Evolutionary conservation across 805 yeast genomes (phyloP).

Genomic region (Candida mattraensis): DNA sequence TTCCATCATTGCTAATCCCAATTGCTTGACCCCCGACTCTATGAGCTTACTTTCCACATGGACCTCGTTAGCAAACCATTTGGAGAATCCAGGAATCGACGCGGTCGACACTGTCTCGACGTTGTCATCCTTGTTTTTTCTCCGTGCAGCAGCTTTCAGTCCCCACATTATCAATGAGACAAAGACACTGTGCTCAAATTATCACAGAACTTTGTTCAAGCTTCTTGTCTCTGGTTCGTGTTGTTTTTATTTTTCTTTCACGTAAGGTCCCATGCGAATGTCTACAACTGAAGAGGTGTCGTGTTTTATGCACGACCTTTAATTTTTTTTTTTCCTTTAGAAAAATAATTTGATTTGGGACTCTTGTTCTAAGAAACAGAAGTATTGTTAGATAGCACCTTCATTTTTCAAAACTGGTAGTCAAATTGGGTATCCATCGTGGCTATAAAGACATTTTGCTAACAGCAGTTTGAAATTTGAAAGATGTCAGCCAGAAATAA

Average conservation of each 20-base stretch:
- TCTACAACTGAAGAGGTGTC: no score
- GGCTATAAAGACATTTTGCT: no score
- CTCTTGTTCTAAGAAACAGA: no score
- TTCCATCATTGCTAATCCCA: slow-evolving; percentile 25
- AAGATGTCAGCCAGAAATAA: slow-evolving; percentile 12
- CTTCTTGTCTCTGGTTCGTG: no score
- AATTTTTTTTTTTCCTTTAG: not conserved
- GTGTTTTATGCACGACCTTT: not conserved
- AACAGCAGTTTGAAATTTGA: no score
- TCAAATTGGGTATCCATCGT: no score
- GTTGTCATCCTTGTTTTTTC: slow-evolving; percentile 12
- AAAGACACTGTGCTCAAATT: no score
- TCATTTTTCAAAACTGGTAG: not conserved
- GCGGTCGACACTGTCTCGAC: slow-evolving; percentile 12
- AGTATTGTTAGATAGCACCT: no score
- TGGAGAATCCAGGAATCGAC: slow-evolving; percentile 33
- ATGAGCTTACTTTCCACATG: slow-evolving; percentile 26
- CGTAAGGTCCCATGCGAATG: no score
- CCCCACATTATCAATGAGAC: slow-evolving; percentile 37
- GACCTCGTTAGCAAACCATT: slow-evolving; percentile 35
- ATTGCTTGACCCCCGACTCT: slow-evolving; percentile 24
- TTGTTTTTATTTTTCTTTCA: slow-evolving; percentile 17
- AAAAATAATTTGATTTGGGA: not conserved
- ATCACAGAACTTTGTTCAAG: no score
- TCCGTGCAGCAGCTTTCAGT: slow-evolving; percentile 25